Base-by-base conservation (phyloP, 192 early-diverging fungal genomes). In the Coemansia sp. region DNA sequence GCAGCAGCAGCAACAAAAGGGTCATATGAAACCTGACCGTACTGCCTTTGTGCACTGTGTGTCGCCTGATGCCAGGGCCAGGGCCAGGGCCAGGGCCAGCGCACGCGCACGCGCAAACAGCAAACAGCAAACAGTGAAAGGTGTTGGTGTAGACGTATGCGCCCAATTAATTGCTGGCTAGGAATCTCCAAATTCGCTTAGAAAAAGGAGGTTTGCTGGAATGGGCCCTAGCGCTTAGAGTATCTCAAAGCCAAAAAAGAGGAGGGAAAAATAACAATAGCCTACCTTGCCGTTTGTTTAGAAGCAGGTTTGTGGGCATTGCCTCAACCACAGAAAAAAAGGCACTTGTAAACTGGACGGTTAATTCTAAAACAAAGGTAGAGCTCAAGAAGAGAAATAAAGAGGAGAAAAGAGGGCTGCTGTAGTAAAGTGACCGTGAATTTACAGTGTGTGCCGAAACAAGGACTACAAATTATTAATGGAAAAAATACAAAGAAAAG, bases 201-300 rank as follows among this genome's bases (percentile, higher is more conserved):
- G 30, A 3, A 32, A 8, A 3, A 32, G 30, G 30, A 32, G 30
- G 13, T 16, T 42, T 42, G 39, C 39, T 42, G 39, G 39, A 34
- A 34, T 34, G 5, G 4, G 32, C 32, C 32, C n/a, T n/a, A 34
- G 9, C 32, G 4, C 9, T 9, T 34, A 6, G 39, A 9, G 13
- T 42, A 3, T 42, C 5, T 13, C 39, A 9, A 32, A 32, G 30
- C 8, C 4, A 32, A 32, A 42, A 42, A 14, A 16, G 11, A 42
- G 13, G 13, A 42, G 2, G 14, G 3, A 42, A 9, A 42, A 42
- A 42, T 6, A 4, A 34, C 32, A 14, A 42, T 42, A 42, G 39
- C 39, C 39, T 71, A 76, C 74, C 74, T 61, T 76, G 74, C 23
- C 74, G 74, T 24, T 71, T 76, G 69, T 65, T 76, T 42, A 67